A percentile compares a stretch with the other conserved stretches of the same genome.
These are phyloP conservation scores for Vitis riparia DNA, from an alignment of 164 flowering plant genomes.

Conservation along the genomic window DNA sequence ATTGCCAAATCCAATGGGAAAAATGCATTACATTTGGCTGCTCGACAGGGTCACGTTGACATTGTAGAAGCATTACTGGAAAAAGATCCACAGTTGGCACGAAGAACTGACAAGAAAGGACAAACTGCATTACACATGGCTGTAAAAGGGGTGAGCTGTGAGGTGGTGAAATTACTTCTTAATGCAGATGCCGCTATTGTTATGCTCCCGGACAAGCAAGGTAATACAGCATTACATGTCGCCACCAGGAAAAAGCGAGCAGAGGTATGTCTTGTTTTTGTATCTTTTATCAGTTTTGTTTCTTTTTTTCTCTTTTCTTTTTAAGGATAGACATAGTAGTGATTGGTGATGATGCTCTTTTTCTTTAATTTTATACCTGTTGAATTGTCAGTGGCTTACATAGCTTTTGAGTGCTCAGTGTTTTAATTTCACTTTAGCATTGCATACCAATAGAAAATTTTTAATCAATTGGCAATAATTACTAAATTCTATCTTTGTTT, in stretches of 20 bases:
- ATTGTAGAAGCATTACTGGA: constrained; percentile 66
- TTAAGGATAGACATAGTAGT: too few species aligned
- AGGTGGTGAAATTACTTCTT: constrained; percentile 73
- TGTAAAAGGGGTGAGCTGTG: constrained; percentile 74
- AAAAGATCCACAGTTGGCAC: constrained; percentile 72
- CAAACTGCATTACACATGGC: constrained; percentile 93
- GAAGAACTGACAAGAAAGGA: constrained; percentile 82
- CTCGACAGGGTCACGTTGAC: constrained; percentile 78
- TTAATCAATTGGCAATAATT: too few species aligned
- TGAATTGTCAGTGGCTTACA: too few species aligned
- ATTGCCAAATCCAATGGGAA: constrained; percentile 73
- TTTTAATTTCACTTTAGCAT: too few species aligned
- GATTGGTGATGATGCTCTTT: too few species aligned
- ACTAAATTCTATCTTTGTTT: too few species aligned
- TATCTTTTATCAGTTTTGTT: neutral
- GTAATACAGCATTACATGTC: constrained; percentile 81
- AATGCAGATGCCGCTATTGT: constrained; percentile 82
- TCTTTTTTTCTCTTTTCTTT: neutral
- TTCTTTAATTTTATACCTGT: too few species aligned
- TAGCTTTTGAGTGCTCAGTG: too few species aligned
- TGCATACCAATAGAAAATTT: too few species aligned
- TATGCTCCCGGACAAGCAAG: constrained; percentile 83
- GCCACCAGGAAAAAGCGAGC: constrained; percentile 86
- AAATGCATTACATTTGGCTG: constrained; percentile 81
- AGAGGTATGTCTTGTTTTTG: constrained; percentile 47